Conservation (phyloP, 2,329 filamentous ascomycete genomes). For the Mycosphaerelloides madeirae region DNA sequence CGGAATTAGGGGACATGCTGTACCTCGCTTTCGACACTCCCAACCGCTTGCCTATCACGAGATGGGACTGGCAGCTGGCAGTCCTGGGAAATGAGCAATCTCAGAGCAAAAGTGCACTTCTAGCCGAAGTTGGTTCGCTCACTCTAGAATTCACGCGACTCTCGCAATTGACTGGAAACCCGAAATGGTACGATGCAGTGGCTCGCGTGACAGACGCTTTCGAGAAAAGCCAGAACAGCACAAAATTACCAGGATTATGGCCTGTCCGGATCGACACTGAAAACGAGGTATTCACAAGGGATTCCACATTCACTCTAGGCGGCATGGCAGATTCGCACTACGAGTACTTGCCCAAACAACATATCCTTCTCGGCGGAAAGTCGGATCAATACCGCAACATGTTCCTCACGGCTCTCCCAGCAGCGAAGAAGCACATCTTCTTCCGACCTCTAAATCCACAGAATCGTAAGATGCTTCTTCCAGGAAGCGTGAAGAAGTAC, state of each 20-base stretch:
- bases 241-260: slow-evolving; percentile 59
- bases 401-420: slow-evolving; percentile 44
- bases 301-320: slow-evolving; percentile 30
- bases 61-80: slow-evolving; percentile 52
- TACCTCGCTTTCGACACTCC: slow-evolving; percentile 65
- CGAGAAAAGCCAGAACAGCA: slow-evolving; percentile 50
- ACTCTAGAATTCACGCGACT: slow-evolving; percentile 60
- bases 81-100: slow-evolving; percentile 26
- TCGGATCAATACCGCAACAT: slow-evolving; percentile 40
- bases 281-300: slow-evolving; percentile 31
- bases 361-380: slow-evolving; percentile 27
- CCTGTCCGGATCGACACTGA: slow-evolving; percentile 50
- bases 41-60: slow-evolving; percentile 60
- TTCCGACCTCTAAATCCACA: slow-evolving; percentile 42
- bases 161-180: slow-evolving; percentile 57
- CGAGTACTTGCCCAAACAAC: slow-evolving; percentile 31
- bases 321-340: slow-evolving; percentile 35
- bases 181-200: slow-evolving; percentile 59
- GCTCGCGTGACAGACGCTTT: slow-evolving; percentile 55
- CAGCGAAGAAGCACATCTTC: slow-evolving; percentile 45
- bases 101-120: slow-evolving; percentile 34
- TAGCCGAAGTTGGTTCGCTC: slow-evolving; percentile 56
- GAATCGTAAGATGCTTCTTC: slow-evolving; percentile 27
- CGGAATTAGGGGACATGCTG: slow-evolving; percentile 60
- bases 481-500: slow-evolving; percentile 16